Base-by-base conservation (phyloP, 2,329 filamentous ascomycete genomes). In the Zymoseptoria tritici region DNA sequence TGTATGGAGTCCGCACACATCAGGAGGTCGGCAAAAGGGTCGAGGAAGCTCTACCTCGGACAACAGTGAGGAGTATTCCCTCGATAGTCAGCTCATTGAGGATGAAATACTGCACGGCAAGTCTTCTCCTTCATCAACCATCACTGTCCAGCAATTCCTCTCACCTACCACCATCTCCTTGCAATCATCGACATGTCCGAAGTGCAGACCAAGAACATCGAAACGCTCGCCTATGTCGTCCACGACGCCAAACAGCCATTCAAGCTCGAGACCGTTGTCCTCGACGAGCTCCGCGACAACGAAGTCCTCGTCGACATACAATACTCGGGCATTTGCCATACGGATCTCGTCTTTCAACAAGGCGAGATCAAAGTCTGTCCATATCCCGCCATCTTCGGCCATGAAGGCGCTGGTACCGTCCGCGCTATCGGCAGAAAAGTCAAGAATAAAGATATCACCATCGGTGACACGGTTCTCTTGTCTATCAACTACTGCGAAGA, bases 271-370 rank as follows among this genome's bases (percentile, higher is more conserved):
- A 49, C 51, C 13, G 50, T 67, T 22, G 52, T 57, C 8, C 58
- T 67, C 31, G 62, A 62, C 20, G 57, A 57, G 9, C 53, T 64
- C 51, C 64, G 62, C 49, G 55, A 57, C 49, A 54, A 62, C 19
- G 65, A 67, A 55, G 49, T 63, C 16, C 60, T 67, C 1, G 52
- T 67, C 26, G 61, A 65, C 16, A 66, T 67, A 57, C 57, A 65
- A 46, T 65, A 64, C 36, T 60, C 62, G 6, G 65, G 64, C 16
- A 66, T 67, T 29, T 67, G 65, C 60, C 65, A 67, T 29, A 67
- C 65, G 13, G 65, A 67, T 51, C 55, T 67, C 13, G 61, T 65
- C 13, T 61, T 63, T n/a, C 64, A 66, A 60, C 54, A 62, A 49
- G 63, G 64, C 9, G 22, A 60, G 9, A 55, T 67, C 9, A 54